A percentile compares a stretch with the other conserved stretches of the same genome.
These are phyloP conservation scores for Neonectria faginata DNA, from an alignment of 2,329 filamentous ascomycete species.

Conservation along the genomic window DNA sequence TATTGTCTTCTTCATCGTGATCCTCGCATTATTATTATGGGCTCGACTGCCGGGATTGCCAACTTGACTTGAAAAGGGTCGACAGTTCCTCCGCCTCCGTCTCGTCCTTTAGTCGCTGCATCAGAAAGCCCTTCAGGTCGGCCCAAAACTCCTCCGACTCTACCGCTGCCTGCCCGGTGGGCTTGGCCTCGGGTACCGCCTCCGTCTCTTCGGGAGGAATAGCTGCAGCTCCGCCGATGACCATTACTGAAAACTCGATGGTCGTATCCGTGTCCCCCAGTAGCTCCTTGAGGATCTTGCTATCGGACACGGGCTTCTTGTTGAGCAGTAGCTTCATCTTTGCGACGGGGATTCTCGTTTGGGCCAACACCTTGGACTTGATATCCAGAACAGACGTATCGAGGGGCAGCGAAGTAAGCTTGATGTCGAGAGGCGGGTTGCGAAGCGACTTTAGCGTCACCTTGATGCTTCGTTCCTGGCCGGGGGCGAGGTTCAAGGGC, in stretches of 20 bases:
- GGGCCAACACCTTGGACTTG: constrained; percentile 74
- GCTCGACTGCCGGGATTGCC: constrained; percentile 63
- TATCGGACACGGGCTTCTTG: constrained; percentile 86
- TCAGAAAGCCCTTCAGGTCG: constrained; percentile 84
- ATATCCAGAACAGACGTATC: constrained; percentile 83
- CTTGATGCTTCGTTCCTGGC: constrained; percentile 63
- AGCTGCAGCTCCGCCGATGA: constrained; percentile 76
- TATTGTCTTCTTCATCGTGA: constrained; percentile 34
- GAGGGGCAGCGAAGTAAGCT: constrained; percentile 70
- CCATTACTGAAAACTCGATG: constrained; percentile 88
- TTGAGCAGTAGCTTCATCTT: constrained; percentile 89
- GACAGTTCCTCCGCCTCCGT: constrained; percentile 72
- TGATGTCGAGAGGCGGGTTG: constrained; percentile 76
- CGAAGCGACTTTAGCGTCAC: constrained; percentile 81
- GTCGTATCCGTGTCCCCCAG: constrained; percentile 61
- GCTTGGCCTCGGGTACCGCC: constrained; percentile 41
- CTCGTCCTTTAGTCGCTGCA: constrained; percentile 81
- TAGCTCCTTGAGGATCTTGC: constrained; percentile 81
- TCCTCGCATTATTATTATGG: constrained; percentile 35
- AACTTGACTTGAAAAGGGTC: constrained; percentile 76
- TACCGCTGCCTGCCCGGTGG: constrained; percentile 70
- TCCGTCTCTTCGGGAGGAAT: constrained; percentile 56
- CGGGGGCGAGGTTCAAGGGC: constrained; percentile 61
- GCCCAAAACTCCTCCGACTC: constrained; percentile 84
- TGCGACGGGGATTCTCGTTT: constrained; percentile 73